Evolutionary conservation across 164 flowering plant genomes (phyloP).

Genomic region (Nymphaea thermarum): DNA sequence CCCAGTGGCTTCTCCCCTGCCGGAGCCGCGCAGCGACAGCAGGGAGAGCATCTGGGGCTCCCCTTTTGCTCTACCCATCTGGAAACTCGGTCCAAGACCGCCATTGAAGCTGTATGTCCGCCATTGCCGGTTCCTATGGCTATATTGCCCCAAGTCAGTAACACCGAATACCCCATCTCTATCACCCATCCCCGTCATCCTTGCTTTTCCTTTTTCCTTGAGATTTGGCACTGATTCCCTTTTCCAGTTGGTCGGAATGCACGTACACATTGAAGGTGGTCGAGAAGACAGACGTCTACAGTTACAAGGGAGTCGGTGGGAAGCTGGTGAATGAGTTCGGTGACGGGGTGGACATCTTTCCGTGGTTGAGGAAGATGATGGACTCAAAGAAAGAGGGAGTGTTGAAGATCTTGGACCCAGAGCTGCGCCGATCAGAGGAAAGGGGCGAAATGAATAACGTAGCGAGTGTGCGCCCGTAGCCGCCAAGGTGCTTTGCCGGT

Average conservation of each 20-base stretch:
- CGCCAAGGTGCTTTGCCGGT: too few species aligned
- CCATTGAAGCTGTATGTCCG: conserved; percentile 97
- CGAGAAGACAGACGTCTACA: conserved; percentile 94
- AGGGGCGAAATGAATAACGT: too few species aligned
- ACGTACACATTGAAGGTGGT: conserved; percentile 94
- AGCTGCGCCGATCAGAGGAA: conserved; percentile 21
- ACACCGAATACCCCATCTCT: conserved; percentile 7
- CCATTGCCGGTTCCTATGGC: conserved; percentile 96
- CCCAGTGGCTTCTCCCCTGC: too few species aligned
- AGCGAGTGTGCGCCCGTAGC: too few species aligned
- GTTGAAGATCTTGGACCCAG: conserved; percentile 59
- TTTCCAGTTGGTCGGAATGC: conserved; percentile 41
- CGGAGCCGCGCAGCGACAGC: too few species aligned
- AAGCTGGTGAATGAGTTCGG: conserved; percentile 98
- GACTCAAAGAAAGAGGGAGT: conserved; percentile 80
- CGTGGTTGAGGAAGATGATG: conserved; percentile 88
- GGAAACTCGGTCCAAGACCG: conserved; percentile 93
- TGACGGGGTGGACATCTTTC: conserved; percentile 96
- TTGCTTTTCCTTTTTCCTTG: neutral
- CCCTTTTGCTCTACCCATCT: conserved; percentile 29
- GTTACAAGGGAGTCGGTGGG: conserved; percentile 88
- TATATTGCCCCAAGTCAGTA: conserved; percentile 94
- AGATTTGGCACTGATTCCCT: neutral
- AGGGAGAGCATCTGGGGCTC: too few species aligned
- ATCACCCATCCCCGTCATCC: conserved; percentile 38